Evolutionary conservation across 2,329 filamentous ascomycete genomes (phyloP).

Genomic region (Verticillium nubilum): DNA sequence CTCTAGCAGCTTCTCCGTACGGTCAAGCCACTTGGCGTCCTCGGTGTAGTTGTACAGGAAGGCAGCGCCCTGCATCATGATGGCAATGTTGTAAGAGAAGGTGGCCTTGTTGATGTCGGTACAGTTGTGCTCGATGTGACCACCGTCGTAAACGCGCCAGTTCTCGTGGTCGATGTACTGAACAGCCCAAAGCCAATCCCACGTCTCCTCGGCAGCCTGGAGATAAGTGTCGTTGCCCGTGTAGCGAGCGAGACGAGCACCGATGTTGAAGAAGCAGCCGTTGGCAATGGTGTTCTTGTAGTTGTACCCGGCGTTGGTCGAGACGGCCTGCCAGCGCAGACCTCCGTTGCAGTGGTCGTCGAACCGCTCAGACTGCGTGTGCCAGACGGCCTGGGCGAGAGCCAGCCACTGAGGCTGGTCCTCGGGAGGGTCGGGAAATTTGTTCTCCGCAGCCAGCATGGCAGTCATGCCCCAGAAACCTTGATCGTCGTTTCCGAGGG

Average conservation of each 20-base stretch:
- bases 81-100: slow-evolving; percentile 62
- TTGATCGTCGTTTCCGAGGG: slow-evolving; percentile 63
- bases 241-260: slow-evolving; percentile 66
- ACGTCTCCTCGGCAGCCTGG: slow-evolving; percentile 55
- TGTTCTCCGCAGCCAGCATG: slow-evolving; percentile 61
- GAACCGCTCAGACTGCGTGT: slow-evolving; percentile 62
- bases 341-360: slow-evolving; percentile 60
- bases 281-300: slow-evolving; percentile 68
- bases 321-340: slow-evolving; percentile 72
- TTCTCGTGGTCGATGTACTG: slow-evolving; percentile 53
- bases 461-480: slow-evolving; percentile 65
- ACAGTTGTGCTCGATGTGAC: slow-evolving; percentile 52
- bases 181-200: slow-evolving; percentile 48
- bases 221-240: slow-evolving; percentile 62
- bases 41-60: slow-evolving; percentile 65
- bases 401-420: slow-evolving; percentile 56
- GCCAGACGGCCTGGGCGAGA: slow-evolving; percentile 65
- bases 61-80: slow-evolving; percentile 57
- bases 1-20: slow-evolving; percentile 49
- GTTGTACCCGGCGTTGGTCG: slow-evolving; percentile 68
- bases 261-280: slow-evolving; percentile 59
- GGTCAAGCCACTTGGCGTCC: slow-evolving; percentile 49
- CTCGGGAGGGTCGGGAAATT: slow-evolving; percentile 52
- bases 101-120: slow-evolving; percentile 55
- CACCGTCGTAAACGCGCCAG: slow-evolving; percentile 62